phyloP scores from a whole-genome alignment of 257 asterid genomes.

The Ilex aquifolium region DNA sequence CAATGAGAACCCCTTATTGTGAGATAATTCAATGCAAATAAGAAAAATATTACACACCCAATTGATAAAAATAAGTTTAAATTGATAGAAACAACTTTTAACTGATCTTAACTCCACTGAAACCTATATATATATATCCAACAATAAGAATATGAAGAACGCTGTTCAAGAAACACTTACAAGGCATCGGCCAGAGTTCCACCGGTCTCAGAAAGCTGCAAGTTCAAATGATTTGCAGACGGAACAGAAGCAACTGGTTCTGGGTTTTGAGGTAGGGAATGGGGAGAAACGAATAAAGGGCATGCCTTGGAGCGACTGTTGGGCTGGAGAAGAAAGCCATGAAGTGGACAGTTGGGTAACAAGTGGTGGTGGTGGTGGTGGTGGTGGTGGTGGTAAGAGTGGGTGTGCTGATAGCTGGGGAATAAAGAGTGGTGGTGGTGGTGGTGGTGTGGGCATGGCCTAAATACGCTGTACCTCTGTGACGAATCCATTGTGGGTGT shows the following conservation, averaged over 20 bases:
- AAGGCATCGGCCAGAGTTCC: conserved; percentile 4
- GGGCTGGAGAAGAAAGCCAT: conserved; percentile 36
- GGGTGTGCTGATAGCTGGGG: too few species aligned
- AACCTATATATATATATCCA: too few species aligned
- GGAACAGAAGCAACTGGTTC: conserved; percentile 23
- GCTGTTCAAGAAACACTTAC: conserved; percentile 18
- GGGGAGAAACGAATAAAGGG: conserved; percentile 23
- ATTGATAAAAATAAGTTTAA: too few species aligned
- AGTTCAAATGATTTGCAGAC: too few species aligned
- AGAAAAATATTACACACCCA: too few species aligned
- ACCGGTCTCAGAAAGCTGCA: conserved; percentile 3
- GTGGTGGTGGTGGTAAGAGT: conserved; percentile 23
- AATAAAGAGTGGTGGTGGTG: conserved; percentile 7
- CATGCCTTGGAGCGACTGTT: conserved; percentile 38
- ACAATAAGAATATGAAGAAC: too few species aligned
- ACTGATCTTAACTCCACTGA: too few species aligned
- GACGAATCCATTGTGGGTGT: too few species aligned
- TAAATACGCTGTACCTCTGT: too few species aligned
- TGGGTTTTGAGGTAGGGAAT: conserved; percentile 19
- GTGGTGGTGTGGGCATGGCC: background rate
- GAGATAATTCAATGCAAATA: too few species aligned
- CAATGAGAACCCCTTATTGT: too few species aligned
- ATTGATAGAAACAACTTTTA: too few species aligned
- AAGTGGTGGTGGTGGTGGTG: conserved; percentile 37
- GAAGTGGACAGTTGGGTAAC: conserved; percentile 51